A percentile compares a stretch with the other conserved stretches of the same genome.
Conservation (phyloP, 768 basidiomycete genomes). For the Daedaleopsis nitida region DNA sequence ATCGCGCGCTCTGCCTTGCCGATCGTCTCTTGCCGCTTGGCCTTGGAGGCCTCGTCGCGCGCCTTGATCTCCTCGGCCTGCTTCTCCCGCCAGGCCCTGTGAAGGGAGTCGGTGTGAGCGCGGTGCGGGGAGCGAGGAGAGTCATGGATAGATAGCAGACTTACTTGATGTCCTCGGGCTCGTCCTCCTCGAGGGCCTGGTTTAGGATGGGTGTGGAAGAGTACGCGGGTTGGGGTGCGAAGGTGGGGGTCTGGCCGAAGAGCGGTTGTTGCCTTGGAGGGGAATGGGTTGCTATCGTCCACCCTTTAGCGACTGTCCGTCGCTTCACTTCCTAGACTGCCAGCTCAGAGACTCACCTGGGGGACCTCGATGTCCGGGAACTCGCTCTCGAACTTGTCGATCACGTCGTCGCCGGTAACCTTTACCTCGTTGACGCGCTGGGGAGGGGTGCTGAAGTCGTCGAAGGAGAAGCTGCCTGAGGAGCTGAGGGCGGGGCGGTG, state of each 20-base stretch:
- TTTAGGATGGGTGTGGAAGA: conserved; percentile 75
- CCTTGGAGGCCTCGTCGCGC: conserved; percentile 80
- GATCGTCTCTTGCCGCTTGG: conserved; percentile 80
- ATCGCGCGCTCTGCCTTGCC: conserved; percentile 83
- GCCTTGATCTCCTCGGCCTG: conserved; percentile 82
- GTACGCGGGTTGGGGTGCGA: conserved; percentile 73
- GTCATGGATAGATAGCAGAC: conserved; percentile 22
- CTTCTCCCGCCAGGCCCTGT: conserved; percentile 84
- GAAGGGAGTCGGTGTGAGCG: not conserved
- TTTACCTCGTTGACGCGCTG: conserved; percentile 55
- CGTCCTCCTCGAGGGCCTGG: conserved; percentile 71
- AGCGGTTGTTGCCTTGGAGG: conserved; percentile 34
- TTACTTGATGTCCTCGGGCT: conserved; percentile 85
- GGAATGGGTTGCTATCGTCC: conserved; percentile 13
- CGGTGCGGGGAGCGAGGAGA: not conserved
- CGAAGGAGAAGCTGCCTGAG: conserved; percentile 58
- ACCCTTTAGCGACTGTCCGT: not conserved
- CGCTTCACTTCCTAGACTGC: not conserved
- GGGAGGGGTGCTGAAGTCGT: conserved; percentile 60
- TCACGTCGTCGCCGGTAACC: conserved; percentile 83
- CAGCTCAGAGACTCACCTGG: conserved; percentile 35
- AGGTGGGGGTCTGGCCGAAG: conserved; percentile 54
- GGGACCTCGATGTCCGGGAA: conserved; percentile 78
- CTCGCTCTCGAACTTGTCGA: conserved; percentile 83
- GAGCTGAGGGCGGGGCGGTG: conserved; percentile 27